Evolutionary conservation across 345 rosid genomes (phyloP).

Genomic region (Erucastrum elatum): DNA sequence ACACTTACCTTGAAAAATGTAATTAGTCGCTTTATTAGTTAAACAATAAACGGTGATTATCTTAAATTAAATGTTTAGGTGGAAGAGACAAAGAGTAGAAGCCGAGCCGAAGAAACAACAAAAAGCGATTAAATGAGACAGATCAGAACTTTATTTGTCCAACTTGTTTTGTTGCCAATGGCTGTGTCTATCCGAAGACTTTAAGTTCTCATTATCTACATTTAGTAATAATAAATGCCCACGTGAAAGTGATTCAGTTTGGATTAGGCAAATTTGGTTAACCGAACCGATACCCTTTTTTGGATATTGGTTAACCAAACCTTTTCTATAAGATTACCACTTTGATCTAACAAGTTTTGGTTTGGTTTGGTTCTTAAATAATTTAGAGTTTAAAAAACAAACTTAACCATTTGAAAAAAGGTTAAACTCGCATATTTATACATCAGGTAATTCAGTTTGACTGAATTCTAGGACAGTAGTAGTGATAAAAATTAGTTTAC

Average conservation of each 20-base stretch:
- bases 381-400: neutral
- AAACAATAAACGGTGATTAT: neutral
- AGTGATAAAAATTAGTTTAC: no score
- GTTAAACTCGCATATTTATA: no score
- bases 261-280: neutral
- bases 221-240: constrained; percentile 15
- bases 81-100: constrained; percentile 3
- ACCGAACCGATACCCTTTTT: neutral
- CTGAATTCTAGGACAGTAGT: neutral
- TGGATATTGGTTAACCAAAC: neutral
- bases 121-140: constrained; percentile 30
- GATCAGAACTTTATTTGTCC: constrained; percentile 35
- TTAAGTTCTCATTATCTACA: constrained; percentile 10
- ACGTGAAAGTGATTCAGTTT: constrained; percentile 3
- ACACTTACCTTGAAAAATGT: constrained; percentile 9
- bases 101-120: constrained; percentile 7
- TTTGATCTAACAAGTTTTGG: neutral
- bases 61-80: neutral
- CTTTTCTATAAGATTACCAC: neutral
- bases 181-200: constrained; percentile 12
- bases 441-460: neutral
- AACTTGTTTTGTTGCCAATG: constrained; percentile 19
- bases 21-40: constrained; percentile 19
- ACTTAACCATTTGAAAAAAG: neutral
- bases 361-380: neutral